phyloP scores from a whole-genome alignment of 169 alveolate species.

The Cryptosporidium canis region DNA sequence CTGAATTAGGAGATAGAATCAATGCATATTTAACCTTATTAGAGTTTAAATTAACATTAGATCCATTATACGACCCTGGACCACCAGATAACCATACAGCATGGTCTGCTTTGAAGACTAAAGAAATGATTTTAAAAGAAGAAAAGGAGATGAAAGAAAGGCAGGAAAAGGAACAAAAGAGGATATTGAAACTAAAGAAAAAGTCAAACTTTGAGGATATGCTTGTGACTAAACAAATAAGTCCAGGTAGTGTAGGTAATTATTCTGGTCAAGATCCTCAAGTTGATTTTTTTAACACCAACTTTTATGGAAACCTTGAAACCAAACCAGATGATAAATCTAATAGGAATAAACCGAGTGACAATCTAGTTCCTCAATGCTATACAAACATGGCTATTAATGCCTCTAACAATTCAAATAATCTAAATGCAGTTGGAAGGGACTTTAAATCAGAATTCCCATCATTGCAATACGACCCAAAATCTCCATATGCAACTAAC shows the following conservation, averaged over 20 bases:
- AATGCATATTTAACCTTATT: constrained; percentile 75
- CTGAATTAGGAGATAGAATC: constrained; percentile 75
- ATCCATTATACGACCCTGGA: constrained; percentile 81
- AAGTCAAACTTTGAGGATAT: constrained; percentile 41
- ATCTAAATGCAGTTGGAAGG: constrained; percentile 20
- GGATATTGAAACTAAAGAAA: background rate
- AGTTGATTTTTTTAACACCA: constrained; percentile 22
- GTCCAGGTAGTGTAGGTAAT: background rate
- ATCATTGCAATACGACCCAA: constrained; percentile 38
- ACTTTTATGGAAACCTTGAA: constrained; percentile 36
- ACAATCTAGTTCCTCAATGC: constrained; percentile 4
- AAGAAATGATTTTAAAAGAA: constrained; percentile 46
- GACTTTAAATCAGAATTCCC: constrained; percentile 56
- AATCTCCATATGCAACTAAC: constrained; percentile 1
- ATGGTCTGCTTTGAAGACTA: constrained; percentile 77
- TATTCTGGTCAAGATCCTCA: constrained; percentile 60
- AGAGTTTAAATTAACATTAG: constrained; percentile 78
- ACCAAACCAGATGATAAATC: background rate
- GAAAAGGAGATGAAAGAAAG: constrained; percentile 29
- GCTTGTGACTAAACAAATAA: constrained; percentile 15
- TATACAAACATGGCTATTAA: constrained; percentile 63
- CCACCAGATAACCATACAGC: constrained; percentile 79
- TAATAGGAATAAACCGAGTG: background rate
- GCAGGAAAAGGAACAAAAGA: constrained; percentile 30
- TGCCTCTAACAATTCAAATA: constrained; percentile 17